A percentile compares a stretch with the other conserved stretches of the same genome.
These are phyloP conservation scores for Kluyveromyces dobzhanskii DNA, from an alignment of 805 yeast species.

Conservation along the genomic window DNA sequence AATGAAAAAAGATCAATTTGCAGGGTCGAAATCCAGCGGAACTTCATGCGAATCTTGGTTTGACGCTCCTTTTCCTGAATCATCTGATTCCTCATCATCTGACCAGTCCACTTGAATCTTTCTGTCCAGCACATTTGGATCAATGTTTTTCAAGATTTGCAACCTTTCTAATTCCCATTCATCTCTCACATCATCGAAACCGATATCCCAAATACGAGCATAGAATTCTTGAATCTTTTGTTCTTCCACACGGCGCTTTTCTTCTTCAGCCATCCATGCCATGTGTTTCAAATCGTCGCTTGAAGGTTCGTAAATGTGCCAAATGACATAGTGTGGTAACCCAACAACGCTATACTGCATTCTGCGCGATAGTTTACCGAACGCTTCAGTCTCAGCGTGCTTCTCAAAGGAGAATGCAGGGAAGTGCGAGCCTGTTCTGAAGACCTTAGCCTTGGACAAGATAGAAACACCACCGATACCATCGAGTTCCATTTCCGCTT, in stretches of 20 bases:
- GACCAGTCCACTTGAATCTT: conserved; percentile 60
- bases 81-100: conserved; percentile 39
- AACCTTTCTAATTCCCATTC: conserved; percentile 69
- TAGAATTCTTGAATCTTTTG: conserved; percentile 56
- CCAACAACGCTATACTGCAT: conserved; percentile 88
- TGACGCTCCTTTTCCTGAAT: not conserved
- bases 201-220: conserved; percentile 65
- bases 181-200: conserved; percentile 66
- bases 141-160: conserved; percentile 69
- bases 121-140: conserved; percentile 38
- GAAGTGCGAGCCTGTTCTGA: conserved; percentile 83
- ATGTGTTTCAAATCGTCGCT: conserved; percentile 80
- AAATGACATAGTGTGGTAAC: conserved; percentile 86
- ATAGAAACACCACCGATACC: conserved; percentile 98
- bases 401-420: conserved; percentile 94
- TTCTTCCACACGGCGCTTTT: conserved; percentile 53
- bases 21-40: conserved; percentile 21
- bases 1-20: not conserved
- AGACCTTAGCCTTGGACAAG: conserved; percentile 77
- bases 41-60: conserved; percentile 15
- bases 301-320: conserved; percentile 97
- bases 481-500: conserved; percentile 85
- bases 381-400: conserved; percentile 97
- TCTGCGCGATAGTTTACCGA: conserved; percentile 78
- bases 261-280: conserved; percentile 87